Evolutionary conservation across 1,284 basidiomycete species (phyloP).

Genomic region (Schizophyllum commune): DNA sequence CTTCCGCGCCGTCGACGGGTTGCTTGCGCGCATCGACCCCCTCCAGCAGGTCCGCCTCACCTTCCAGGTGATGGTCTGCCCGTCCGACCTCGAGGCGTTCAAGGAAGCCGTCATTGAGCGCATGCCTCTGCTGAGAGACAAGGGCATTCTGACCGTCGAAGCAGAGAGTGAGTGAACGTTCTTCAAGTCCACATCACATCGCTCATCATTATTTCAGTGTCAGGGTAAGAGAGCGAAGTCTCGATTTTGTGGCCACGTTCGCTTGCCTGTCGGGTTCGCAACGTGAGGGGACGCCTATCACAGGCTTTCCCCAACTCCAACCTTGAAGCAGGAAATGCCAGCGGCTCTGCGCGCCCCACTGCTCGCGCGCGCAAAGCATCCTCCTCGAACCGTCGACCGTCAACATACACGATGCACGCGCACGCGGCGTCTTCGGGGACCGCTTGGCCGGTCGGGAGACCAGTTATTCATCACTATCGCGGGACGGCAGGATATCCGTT

Average conservation of each 20-base stretch:
- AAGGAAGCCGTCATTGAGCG: neutral
- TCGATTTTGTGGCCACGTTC: too few species aligned
- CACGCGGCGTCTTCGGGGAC: neutral
- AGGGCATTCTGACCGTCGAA: neutral
- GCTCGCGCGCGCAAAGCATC: neutral
- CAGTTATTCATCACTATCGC: too few species aligned
- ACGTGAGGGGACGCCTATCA: too few species aligned
- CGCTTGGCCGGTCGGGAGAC: neutral
- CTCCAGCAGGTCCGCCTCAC: neutral
- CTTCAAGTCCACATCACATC: neutral
- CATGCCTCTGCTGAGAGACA: neutral
- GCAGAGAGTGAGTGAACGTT: neutral
- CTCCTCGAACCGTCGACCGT: neutral
- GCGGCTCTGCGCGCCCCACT: too few species aligned
- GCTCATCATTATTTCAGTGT: neutral
- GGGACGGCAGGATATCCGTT: too few species aligned
- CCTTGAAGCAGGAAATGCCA: too few species aligned
- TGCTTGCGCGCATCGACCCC: neutral
- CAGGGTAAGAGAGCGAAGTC: too few species aligned
- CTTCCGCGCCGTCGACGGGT: neutral
- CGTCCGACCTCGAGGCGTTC: neutral
- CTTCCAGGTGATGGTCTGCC: neutral
- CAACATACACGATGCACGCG: neutral
- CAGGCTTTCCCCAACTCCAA: too few species aligned
- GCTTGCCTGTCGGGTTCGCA: too few species aligned